phyloP scores from a whole-genome alignment of 2,329 filamentous ascomycete species.

The Elsinoe batatas region DNA sequence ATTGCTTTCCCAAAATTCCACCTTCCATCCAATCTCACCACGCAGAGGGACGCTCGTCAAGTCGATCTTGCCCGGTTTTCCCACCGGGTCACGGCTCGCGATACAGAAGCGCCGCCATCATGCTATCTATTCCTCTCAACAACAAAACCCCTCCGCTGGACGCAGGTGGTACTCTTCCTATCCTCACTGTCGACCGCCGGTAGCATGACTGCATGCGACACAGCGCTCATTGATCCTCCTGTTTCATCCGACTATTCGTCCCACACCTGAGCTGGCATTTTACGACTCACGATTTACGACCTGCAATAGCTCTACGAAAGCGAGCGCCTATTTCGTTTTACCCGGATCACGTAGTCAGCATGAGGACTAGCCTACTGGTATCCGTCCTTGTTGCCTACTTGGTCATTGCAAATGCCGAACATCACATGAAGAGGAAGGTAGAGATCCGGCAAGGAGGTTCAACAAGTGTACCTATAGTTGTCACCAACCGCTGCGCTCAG shows the following conservation, averaged over 20 bases:
- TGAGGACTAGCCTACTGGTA: constrained; percentile 9
- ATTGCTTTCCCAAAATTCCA: background rate
- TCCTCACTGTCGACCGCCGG: background rate
- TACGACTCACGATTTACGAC: constrained; percentile 11
- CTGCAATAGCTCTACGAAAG: background rate
- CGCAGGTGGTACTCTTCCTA: constrained; percentile 11
- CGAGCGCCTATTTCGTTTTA: background rate
- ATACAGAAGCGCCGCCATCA: constrained; percentile 11
- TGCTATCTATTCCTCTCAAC: background rate
- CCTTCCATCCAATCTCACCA: background rate
- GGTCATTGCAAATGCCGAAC: constrained; percentile 14
- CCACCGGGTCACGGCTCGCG: constrained; percentile 2
- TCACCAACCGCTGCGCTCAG: constrained; percentile 63
- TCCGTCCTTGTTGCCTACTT: background rate
- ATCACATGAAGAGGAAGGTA: constrained; percentile 26
- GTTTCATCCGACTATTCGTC: constrained; percentile 4
- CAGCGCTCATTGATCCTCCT: background rate
- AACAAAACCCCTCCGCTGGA: constrained; percentile 11
- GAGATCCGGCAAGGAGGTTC: constrained; percentile 19
- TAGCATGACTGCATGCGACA: constrained; percentile 11
- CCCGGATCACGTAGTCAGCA: background rate
- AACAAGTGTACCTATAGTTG: constrained; percentile 41
- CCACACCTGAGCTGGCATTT: background rate
- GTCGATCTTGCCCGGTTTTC: constrained; percentile 14
- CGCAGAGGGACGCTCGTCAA: background rate